Evolutionary conservation across 202 grass and related monocot genomes (phyloP), one percentile per base, ranked within the genome.

Genomic region (Panicum hallii): DNA sequence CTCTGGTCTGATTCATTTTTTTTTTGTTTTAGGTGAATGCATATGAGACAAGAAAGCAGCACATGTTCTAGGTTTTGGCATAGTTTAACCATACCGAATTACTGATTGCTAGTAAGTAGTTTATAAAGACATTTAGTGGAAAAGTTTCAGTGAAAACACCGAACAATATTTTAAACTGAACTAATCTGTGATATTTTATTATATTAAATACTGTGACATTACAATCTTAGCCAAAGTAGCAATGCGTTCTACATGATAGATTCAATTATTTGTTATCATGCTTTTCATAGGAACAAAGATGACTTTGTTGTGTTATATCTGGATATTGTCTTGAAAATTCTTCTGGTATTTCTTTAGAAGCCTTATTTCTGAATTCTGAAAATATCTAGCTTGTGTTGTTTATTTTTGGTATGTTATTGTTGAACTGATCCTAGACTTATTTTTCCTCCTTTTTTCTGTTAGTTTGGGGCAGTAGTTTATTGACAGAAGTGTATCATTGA

Each of bases 1-100:
- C 72, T 75, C 32, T 75, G 72, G 9, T 22, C 49, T 56, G 30
- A 22, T 75, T 56, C 72, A 54, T 54, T 13, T 55, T 69, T 44
- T 44, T 69, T 75, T 75, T 56, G 30, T 75, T 55, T 55, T 55
- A 41, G 72, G 17, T 41, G 50, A 75, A 56, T 41, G 52, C 10
- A 32, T 32, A 19, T 7, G 2, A 75, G 72, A 74, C 9, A 54
- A 74, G 32, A 11, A 55, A 74, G 17, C 17, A 40, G 34, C 55
- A n/a, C 12, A 9, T 73, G 14, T 34, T 73, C 70, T 53, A 74
- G 28, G 36, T 54, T 72, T 54, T 54, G 71, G 71, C 47, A 54
- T 53, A 38, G 48, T 19, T 53, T 53, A 53, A 53, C 70, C 47
- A 49, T 73, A 73, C 14, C 36, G 47, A 22, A 11, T 36, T 73